Evolutionary conservation across 192 early-diverging fungal genomes (phyloP).

Genomic region (Backusella australiensis): DNA sequence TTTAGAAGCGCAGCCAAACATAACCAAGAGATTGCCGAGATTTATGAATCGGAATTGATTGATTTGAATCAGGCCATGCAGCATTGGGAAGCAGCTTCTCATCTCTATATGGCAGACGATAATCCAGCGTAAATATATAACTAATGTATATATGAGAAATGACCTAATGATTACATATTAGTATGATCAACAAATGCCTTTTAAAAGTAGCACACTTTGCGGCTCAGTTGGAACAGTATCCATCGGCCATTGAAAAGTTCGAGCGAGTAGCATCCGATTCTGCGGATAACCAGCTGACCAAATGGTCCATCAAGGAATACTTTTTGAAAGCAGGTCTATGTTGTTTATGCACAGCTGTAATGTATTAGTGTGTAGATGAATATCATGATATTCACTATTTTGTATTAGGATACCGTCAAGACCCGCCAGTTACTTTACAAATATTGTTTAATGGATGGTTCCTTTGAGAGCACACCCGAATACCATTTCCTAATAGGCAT

Average conservation of each 20-base stretch:
- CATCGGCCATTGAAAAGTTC: constrained; percentile 84
- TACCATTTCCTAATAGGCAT: constrained; percentile 73
- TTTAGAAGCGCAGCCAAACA: constrained; percentile 35
- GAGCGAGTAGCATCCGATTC: constrained; percentile 79
- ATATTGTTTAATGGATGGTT: constrained; percentile 84
- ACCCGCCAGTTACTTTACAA: constrained; percentile 70
- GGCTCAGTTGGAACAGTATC: constrained; percentile 84
- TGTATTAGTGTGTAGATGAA: not conserved
- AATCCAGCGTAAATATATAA: constrained; percentile 60
- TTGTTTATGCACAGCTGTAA: constrained; percentile 71
- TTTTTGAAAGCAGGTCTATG: constrained; percentile 95
- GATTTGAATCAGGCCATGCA: constrained; percentile 60
- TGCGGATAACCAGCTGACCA: constrained; percentile 87
- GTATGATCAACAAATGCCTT: constrained; percentile 83
- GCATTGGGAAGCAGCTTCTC: constrained; percentile 87
- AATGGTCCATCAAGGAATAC: constrained; percentile 95
- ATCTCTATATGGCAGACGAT: constrained; percentile 90
- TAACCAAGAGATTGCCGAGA: constrained; percentile 38
- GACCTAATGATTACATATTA: constrained; percentile 23
- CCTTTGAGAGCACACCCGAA: constrained; percentile 82
- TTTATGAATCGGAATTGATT: constrained; percentile 78
- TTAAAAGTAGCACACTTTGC: constrained; percentile 91
- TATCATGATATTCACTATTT: not conserved
- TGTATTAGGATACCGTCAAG: constrained; percentile 67
- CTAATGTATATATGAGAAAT: not conserved